Conservation (phyloP, 352 stramenopile genomes). For the Globisporangium lucens region DNA sequence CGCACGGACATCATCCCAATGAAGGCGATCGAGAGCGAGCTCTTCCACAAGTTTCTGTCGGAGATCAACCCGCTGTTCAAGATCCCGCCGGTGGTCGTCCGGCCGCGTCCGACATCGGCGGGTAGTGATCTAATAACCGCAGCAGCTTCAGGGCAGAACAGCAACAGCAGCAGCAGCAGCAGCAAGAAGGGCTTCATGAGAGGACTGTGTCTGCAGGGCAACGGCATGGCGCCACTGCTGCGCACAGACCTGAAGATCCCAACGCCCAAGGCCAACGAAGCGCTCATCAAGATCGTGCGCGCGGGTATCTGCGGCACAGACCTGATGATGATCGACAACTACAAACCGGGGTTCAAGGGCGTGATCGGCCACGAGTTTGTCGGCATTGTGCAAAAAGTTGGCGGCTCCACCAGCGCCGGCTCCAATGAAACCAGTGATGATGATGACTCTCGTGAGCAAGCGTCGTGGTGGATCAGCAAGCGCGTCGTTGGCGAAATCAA, state of each 20-base stretch:
- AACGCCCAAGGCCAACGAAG: constrained; percentile 33
- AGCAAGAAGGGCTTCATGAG: constrained; percentile 32
- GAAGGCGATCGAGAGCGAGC: constrained; percentile 30
- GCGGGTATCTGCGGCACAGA: constrained; percentile 75
- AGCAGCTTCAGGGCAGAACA: not conserved
- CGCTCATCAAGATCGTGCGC: constrained; percentile 55
- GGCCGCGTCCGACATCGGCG: constrained; percentile 13
- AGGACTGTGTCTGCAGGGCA: constrained; percentile 46
- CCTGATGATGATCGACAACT: constrained; percentile 69
- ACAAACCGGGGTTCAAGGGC: constrained; percentile 67
- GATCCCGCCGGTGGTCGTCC: constrained; percentile 36
- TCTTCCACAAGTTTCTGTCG: constrained; percentile 36
- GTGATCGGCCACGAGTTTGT: constrained; percentile 90
- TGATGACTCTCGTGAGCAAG: constrained; percentile 6
- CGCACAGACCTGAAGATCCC: constrained; percentile 39
- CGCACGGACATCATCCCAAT: constrained; percentile 45
- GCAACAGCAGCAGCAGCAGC: not conserved
- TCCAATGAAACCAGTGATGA: not conserved
- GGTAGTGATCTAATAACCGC: not conserved
- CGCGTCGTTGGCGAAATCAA: constrained; percentile 93
- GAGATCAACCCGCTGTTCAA: constrained; percentile 39
- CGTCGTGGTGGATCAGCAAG: constrained; percentile 51
- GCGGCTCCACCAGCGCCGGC: not conserved
- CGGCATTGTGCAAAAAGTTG: constrained; percentile 70
- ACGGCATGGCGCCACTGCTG: constrained; percentile 23